Conservation (phyloP, 345 rosid species). For the Brassica incana region DNA sequence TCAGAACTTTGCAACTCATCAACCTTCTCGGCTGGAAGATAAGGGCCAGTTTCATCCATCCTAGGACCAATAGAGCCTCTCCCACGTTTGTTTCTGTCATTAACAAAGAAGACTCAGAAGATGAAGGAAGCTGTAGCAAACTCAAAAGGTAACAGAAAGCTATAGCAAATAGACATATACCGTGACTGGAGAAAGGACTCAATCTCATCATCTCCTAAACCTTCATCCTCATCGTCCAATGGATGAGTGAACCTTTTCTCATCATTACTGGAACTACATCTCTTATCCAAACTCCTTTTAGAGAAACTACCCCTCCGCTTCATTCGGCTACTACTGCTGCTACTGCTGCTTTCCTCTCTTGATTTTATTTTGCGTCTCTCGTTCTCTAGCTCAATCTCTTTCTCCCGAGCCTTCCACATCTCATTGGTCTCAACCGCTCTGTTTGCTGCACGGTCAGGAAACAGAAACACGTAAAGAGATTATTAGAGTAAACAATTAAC, state of each 20-base stretch:
- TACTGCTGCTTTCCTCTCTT: slow-evolving; percentile 39
- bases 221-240: slow-evolving; percentile 55
- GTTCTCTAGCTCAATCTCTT: slow-evolving; percentile 62
- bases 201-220: slow-evolving; percentile 69
- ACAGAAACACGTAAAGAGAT: slow-evolving; percentile 19
- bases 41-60: slow-evolving; percentile 95
- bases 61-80: slow-evolving; percentile 88
- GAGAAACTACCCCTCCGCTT: slow-evolving; percentile 26
- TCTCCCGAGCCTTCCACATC: slow-evolving; percentile 78
- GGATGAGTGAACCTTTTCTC: slow-evolving; percentile 25
- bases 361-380: slow-evolving; percentile 50
- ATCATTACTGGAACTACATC: slow-evolving; percentile 32
- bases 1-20: slow-evolving; percentile 29
- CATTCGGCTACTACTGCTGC: slow-evolving; percentile 28
- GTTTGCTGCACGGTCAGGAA: slow-evolving; percentile 54
- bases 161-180: slow-evolving; percentile 34
- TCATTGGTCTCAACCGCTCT: slow-evolving; percentile 79
- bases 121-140: slow-evolving; percentile 1
- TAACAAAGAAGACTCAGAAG: not conserved
- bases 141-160: not conserved
- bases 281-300: slow-evolving; percentile 38
- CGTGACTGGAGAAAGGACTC: slow-evolving; percentile 81
- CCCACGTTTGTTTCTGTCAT: slow-evolving; percentile 73
- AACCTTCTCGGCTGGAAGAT: slow-evolving; percentile 46
- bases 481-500: not conserved